Percentiles rank a stretch among this genome's conserved stretches.
Conservation (phyloP, 331 rosid species). For the Quercus lobata region DNA sequence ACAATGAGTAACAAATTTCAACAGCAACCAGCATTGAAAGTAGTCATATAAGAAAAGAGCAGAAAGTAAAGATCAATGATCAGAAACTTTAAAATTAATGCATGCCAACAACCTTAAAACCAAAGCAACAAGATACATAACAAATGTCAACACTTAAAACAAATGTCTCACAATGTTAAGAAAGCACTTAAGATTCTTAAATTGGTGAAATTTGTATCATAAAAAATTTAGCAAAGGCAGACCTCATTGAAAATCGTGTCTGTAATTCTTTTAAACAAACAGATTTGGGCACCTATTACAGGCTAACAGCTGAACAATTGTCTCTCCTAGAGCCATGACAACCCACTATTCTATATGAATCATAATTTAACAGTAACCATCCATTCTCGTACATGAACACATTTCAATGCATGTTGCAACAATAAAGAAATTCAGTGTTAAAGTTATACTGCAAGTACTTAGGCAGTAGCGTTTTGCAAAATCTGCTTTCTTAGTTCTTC, state of each 20-base stretch:
- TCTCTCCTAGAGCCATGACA: background rate
- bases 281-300: background rate
- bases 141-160: background rate
- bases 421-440: too few relatives aligned
- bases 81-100: background rate
- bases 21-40: conserved; percentile 15
- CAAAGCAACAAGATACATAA: background rate
- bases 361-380: too few relatives aligned
- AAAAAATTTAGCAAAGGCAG: background rate
- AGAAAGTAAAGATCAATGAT: background rate
- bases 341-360: background rate
- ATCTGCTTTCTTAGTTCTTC: too few relatives aligned
- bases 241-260: background rate
- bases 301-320: background rate
- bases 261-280: background rate
- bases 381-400: too few relatives aligned
- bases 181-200: background rate
- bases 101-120: background rate
- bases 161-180: background rate
- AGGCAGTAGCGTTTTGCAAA: too few relatives aligned
- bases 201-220: background rate
- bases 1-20: conserved; percentile 11
- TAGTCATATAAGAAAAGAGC: background rate
- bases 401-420: too few relatives aligned
- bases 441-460: too few relatives aligned